These are phyloP conservation scores for Nelumbo lutea DNA, from an alignment of 164 flowering plant species.

Conservation along the genomic window DNA sequence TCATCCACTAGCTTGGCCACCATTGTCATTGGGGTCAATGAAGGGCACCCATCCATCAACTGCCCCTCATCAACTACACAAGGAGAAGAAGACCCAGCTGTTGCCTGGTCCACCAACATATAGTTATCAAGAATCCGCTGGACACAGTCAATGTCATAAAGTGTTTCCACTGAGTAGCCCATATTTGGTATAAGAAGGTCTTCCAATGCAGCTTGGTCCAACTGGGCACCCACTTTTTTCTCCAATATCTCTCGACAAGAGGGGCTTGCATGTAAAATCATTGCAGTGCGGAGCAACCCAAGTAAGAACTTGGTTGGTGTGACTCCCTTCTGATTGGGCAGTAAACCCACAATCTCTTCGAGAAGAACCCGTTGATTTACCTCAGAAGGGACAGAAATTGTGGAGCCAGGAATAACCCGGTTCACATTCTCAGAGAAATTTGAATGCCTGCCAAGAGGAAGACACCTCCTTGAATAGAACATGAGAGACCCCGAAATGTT, in stretches of 20 bases:
- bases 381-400: slow-evolving; percentile 31
- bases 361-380: slow-evolving; percentile 55
- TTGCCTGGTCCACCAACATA: slow-evolving; percentile 31
- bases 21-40: slow-evolving; percentile 53
- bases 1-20: slow-evolving; percentile 73
- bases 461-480: slow-evolving; percentile 47
- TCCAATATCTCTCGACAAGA: slow-evolving; percentile 59
- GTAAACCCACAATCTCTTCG: slow-evolving; percentile 59
- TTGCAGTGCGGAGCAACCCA: slow-evolving; percentile 52
- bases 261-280: slow-evolving; percentile 48
- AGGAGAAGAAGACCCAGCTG: slow-evolving; percentile 25
- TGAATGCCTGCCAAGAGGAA: slow-evolving; percentile 48
- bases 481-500: slow-evolving; percentile 51
- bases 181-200: slow-evolving; percentile 73
- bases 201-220: slow-evolving; percentile 63
- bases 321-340: slow-evolving; percentile 55
- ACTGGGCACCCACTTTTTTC: slow-evolving; percentile 57
- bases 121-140: slow-evolving; percentile 74
- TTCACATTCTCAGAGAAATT: slow-evolving; percentile 27
- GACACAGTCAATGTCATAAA: slow-evolving; percentile 69
- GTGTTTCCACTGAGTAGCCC: slow-evolving; percentile 59
- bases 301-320: slow-evolving; percentile 52
- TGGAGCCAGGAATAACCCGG: slow-evolving; percentile 18
- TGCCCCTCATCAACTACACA: slow-evolving; percentile 47
- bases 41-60: slow-evolving; percentile 35